These are phyloP conservation scores for Aphanomyces astaci DNA, from an alignment of 352 stramenopile species.

Conservation along the genomic window DNA sequence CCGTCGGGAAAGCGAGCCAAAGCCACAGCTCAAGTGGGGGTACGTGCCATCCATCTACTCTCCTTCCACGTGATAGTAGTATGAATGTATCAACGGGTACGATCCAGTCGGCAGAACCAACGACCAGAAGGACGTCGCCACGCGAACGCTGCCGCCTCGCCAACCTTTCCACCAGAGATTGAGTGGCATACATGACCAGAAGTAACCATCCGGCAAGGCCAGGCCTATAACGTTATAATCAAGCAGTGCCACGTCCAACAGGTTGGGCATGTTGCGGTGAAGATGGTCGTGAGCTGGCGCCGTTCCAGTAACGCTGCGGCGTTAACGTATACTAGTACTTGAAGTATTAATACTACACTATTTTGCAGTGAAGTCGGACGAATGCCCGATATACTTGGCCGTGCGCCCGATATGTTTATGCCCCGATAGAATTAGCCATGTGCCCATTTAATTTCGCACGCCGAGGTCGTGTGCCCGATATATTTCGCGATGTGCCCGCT, in stretches of 20 bases:
- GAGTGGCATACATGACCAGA: neutral
- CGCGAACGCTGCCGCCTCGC: neutral
- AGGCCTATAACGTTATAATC: neutral
- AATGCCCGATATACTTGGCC: too few species aligned
- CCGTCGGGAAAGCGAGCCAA: neutral
- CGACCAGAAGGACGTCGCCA: neutral
- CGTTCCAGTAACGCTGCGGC: neutral
- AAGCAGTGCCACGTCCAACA: neutral
- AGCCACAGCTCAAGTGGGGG: neutral
- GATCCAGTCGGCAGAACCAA: neutral
- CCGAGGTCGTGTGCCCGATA: too few species aligned
- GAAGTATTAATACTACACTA: too few species aligned
- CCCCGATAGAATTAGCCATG: too few species aligned
- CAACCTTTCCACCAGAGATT: neutral
- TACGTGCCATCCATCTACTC: too few species aligned
- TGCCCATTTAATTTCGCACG: too few species aligned
- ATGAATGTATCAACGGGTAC: too few species aligned
- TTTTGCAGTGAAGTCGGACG: too few species aligned
- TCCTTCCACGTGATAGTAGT: too few species aligned
- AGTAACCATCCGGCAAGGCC: neutral
- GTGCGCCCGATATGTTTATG: too few species aligned
- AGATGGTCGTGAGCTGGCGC: neutral
- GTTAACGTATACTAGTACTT: too few species aligned
- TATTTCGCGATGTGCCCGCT: too few species aligned
- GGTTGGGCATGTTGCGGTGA: neutral